These are phyloP conservation scores for Phylloboletellus chloephorus DNA, from an alignment of 1,284 basidiomycete genomes.

Conservation along the genomic window DNA sequence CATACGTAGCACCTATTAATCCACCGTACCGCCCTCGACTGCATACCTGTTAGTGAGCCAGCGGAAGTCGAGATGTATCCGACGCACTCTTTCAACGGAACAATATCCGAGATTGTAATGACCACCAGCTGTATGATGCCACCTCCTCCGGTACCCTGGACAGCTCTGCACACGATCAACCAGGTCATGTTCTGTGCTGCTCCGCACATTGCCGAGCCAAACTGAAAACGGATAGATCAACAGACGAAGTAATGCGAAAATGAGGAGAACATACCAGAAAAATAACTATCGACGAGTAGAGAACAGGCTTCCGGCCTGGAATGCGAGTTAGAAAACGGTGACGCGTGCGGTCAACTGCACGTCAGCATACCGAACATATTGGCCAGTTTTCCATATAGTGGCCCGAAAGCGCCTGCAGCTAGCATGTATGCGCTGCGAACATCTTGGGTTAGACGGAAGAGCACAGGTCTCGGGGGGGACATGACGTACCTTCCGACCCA, in stretches of 20 bases:
- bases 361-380: conserved; percentile 46
- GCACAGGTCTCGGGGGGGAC: background rate
- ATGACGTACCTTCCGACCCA: conserved; percentile 67
- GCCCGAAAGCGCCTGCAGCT: conserved; percentile 60
- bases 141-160: conserved; percentile 82
- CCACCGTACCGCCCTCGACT: conserved; percentile 76
- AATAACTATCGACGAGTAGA: conserved; percentile 61
- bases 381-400: conserved; percentile 73
- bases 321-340: conserved; percentile 1
- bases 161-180: conserved; percentile 70
- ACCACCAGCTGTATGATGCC: conserved; percentile 64
- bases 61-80: background rate
- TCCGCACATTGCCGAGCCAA: conserved; percentile 79
- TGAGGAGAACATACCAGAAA: conserved; percentile 52
- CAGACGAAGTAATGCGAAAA: background rate
- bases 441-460: background rate
- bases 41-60: conserved; percentile 5
- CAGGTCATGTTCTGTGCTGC: conserved; percentile 72
- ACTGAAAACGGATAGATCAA: conserved; percentile 30
- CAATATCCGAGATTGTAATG: conserved; percentile 78
- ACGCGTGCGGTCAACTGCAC: background rate
- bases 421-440: conserved; percentile 63
- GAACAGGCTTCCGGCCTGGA: conserved; percentile 66
- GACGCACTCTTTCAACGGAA: conserved; percentile 67
- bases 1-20: conserved; percentile 74